Percentiles rank a stretch among this genome's conserved stretches.
Evolutionary conservation across 2,329 filamentous ascomycete genomes (phyloP).

Genomic region (Alternaria solani): DNA sequence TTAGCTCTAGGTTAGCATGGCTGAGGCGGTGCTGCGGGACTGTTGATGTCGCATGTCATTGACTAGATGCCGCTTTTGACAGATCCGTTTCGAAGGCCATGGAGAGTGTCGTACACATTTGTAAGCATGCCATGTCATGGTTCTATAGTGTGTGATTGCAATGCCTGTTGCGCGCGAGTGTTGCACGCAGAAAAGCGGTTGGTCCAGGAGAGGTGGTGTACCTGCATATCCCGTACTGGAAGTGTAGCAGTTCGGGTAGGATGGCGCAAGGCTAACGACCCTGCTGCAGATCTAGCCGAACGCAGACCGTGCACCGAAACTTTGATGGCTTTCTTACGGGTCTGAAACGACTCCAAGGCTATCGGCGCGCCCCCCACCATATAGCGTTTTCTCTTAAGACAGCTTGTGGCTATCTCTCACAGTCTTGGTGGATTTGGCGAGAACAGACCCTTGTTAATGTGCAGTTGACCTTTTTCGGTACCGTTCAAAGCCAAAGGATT

Average conservation of each 20-base stretch:
- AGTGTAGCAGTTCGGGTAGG: conserved; percentile 17
- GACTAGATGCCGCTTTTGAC: conserved; percentile 22
- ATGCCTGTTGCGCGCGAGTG: background rate
- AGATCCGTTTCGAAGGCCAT: conserved; percentile 3
- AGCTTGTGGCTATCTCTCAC: background rate
- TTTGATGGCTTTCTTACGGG: conserved; percentile 24
- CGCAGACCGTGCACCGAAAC: conserved; percentile 28
- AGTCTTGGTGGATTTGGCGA: conserved; percentile 1
- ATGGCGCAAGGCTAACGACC: conserved; percentile 19
- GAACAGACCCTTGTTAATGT: background rate
- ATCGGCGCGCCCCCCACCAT: background rate
- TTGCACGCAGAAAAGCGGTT: background rate
- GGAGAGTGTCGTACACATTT: background rate
- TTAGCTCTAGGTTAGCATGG: conserved; percentile 18
- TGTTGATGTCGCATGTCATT: conserved; percentile 27
- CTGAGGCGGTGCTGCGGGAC: conserved; percentile 12
- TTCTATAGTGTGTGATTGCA: background rate
- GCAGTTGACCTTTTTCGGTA: background rate
- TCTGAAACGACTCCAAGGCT: conserved; percentile 31
- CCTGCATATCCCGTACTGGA: conserved; percentile 18
- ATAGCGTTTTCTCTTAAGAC: conserved; percentile 9
- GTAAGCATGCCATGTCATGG: background rate
- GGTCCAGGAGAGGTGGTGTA: background rate
- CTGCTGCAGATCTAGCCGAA: conserved; percentile 32
- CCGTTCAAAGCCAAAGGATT: background rate